phyloP scores from a whole-genome alignment of 805 yeast genomes.

The Cyberlindnera samutprakarnensis region DNA sequence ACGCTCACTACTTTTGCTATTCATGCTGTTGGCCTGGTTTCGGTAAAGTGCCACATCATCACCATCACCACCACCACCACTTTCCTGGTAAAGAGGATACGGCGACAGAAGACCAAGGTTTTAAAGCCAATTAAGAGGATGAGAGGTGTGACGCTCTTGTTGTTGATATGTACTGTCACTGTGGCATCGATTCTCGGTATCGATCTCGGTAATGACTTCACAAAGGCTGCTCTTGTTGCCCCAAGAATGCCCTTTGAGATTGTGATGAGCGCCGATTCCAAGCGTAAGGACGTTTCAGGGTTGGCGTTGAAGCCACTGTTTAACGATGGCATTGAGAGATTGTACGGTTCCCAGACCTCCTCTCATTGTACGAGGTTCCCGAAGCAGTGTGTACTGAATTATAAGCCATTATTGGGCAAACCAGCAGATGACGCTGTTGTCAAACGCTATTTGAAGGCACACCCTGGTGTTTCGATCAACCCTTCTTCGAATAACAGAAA shows the following conservation, averaged over 20 bases:
- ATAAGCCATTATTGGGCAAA: conserved; percentile 69
- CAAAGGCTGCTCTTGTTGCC: conserved; percentile 83
- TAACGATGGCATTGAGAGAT: conserved; percentile 49
- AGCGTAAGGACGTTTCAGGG: conserved; percentile 83
- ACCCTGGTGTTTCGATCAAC: conserved; percentile 52
- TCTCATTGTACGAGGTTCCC: conserved; percentile 72
- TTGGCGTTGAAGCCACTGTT: conserved; percentile 47
- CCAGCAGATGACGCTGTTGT: conserved; percentile 40
- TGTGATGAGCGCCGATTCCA: conserved; percentile 82
- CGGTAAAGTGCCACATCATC: too few relatives aligned
- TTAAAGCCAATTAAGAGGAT: too few relatives aligned
- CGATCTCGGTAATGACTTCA: conserved; percentile 82
- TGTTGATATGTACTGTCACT: conserved; percentile 9
- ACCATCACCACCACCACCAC: too few relatives aligned
- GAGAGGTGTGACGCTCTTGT: too few relatives aligned
- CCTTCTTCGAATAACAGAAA: conserved; percentile 36
- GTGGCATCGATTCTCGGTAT: conserved; percentile 73
- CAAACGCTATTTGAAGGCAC: conserved; percentile 39
- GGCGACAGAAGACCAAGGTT: too few relatives aligned
- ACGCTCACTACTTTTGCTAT: too few relatives aligned
- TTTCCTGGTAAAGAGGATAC: too few relatives aligned
- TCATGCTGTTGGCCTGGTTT: too few relatives aligned
- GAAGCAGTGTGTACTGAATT: conserved; percentile 50
- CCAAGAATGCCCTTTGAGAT: conserved; percentile 87
- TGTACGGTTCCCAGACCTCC: conserved; percentile 71